These are phyloP conservation scores for Piper longum DNA, from an alignment of 164 flowering plant genomes.

Conservation along the genomic window DNA sequence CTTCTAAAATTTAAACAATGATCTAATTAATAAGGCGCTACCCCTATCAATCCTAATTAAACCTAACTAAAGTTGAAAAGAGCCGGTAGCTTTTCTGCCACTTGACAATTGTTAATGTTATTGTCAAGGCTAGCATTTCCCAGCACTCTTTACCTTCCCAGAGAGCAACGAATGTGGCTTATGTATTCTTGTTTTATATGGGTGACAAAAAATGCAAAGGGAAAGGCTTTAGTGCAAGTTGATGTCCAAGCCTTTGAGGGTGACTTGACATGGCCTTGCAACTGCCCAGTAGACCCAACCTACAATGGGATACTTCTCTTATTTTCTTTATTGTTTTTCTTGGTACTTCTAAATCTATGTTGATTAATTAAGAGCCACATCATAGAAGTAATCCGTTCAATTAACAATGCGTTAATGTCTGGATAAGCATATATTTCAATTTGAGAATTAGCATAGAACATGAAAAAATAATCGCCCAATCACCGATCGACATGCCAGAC, in stretches of 20 bases:
- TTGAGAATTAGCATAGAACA: no score
- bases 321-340: no score
- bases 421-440: no score
- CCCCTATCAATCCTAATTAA: background rate
- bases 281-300: conserved; percentile 5
- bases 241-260: conserved; percentile 3
- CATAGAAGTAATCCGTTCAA: no score
- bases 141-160: background rate
- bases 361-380: no score
- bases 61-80: conserved; percentile 6
- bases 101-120: background rate
- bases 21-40: background rate
- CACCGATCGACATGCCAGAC: no score
- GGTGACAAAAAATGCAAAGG: background rate
- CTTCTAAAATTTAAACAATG: background rate
- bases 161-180: background rate
- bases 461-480: no score
- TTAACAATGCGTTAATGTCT: no score
- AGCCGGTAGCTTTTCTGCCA: background rate
- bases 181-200: background rate
- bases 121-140: conserved; percentile 3
- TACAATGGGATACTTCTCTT: no score
- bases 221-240: conserved; percentile 1
- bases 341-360: no score
- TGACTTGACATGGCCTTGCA: background rate